Evolutionary conservation across 2,329 filamentous ascomycete genomes (phyloP), one percentile per base, ranked within the genome.

Genomic region (Colletotrichum falcatum): DNA sequence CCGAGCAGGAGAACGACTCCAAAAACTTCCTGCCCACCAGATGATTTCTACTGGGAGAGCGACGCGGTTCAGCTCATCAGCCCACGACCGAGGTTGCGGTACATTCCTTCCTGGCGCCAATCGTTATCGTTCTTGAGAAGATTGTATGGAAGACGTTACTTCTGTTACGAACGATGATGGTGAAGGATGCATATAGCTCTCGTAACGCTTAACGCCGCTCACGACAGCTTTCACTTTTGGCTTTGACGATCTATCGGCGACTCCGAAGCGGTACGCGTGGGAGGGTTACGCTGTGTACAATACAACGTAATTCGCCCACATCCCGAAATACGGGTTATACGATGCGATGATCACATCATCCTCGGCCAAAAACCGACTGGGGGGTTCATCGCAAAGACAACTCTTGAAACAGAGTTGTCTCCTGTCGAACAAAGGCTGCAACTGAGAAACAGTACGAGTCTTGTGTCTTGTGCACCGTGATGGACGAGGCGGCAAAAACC

Each of bases 1-100:
- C 84, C 28, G 84, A 94, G 79, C 92, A 94, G 77, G 84, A 91
- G 79, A 82, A 88, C 62, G 91, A 92, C 75, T 92, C 92, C 1
- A 83, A 92, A 75, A 81, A 88, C 46, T 92, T 94, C 65, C 88
- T 93, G 39, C 85, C 85, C 11, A 87, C 82, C 3, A 82, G 74
- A 75, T 61, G 59, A 61, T 48, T 18, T 59, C 37, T 44, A n/a
- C 11, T 33, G 6, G 2, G 3, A 20, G 14, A 14, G 16, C 14
- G 7, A n/a, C 7, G 20, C 12, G 5, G 20, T 46, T 23, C 28
- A 33, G 26, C 18, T 28, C 6, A 37, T 14, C 18, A 26, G 5
- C 37, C 16, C 35, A 14, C n/a, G 26, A 62, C 5, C 8, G 16
- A 4, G 23, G 30, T 12, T 28, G 3, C 18, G 4, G 23, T 3